These are phyloP conservation scores for Metarhizium rileyi DNA, from an alignment of 2,329 filamentous ascomycete genomes.

Conservation along the genomic window DNA sequence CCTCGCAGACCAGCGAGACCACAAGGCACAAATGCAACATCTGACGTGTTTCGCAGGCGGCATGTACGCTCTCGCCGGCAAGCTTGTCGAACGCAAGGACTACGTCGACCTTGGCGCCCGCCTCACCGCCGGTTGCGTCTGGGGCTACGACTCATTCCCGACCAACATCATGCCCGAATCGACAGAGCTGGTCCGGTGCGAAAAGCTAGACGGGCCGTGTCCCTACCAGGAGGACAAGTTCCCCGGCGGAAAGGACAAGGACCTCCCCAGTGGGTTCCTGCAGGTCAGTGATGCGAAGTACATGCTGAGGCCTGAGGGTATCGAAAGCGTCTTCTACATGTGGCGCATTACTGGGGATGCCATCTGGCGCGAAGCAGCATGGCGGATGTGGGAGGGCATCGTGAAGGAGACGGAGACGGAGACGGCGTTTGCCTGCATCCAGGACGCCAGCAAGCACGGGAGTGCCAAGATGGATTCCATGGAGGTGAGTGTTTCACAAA, in stretches of 20 bases:
- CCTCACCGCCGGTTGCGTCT: conserved; percentile 43
- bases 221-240: conserved; percentile 20
- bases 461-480: conserved; percentile 45
- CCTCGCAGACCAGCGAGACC: conserved; percentile 17
- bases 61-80: conserved; percentile 58
- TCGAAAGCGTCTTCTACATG: conserved; percentile 42
- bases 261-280: conserved; percentile 46
- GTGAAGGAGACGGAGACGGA: conserved; percentile 31
- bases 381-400: conserved; percentile 38
- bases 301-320: conserved; percentile 38
- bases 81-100: conserved; percentile 41
- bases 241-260: conserved; percentile 9
- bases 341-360: conserved; percentile 39
- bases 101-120: conserved; percentile 37
- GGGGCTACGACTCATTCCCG: conserved; percentile 40
- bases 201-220: conserved; percentile 25
- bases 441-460: conserved; percentile 22
- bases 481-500: conserved; percentile 35
- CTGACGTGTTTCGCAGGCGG: conserved; percentile 63
- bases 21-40: conserved; percentile 39
- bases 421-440: conserved; percentile 32
- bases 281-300: conserved; percentile 36
- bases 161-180: conserved; percentile 47
- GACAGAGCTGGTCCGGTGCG: conserved; percentile 28
- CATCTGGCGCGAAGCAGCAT: conserved; percentile 33